Conservation (phyloP, 306 rosid genomes). For the Arachis hypogaea region DNA sequence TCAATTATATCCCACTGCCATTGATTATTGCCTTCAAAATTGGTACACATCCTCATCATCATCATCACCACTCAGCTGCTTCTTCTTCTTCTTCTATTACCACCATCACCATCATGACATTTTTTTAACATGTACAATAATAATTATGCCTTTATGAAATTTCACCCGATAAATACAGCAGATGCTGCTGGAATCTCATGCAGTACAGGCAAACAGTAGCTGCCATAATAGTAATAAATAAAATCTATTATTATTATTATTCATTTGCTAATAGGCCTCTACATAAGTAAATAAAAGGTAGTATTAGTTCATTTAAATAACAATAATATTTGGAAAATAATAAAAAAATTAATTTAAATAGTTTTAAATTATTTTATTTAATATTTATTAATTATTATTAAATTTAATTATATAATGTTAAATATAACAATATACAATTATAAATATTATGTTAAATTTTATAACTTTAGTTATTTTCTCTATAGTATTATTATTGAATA, state of each 20-base stretch:
- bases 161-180: constrained; percentile 23
- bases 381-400: too few species aligned
- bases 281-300: too few species aligned
- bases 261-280: too few species aligned
- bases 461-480: too few species aligned
- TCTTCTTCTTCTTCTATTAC: constrained; percentile 39
- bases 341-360: too few species aligned
- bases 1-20: constrained; percentile 52
- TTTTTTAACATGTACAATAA: constrained; percentile 46
- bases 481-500: too few species aligned
- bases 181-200: constrained; percentile 36
- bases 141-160: constrained; percentile 53
- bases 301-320: too few species aligned
- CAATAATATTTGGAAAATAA: too few species aligned
- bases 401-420: too few species aligned
- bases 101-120: constrained; percentile 41
- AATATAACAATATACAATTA: too few species aligned
- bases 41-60: constrained; percentile 57
- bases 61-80: constrained; percentile 28
- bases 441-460: too few species aligned
- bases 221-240: constrained; percentile 36
- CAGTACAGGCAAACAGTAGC: constrained; percentile 35
- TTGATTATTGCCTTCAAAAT: constrained; percentile 58
- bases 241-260: background rate
- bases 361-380: too few species aligned